Conservation (phyloP, 257 asterid species). For the Ligustrum vulgare region DNA sequence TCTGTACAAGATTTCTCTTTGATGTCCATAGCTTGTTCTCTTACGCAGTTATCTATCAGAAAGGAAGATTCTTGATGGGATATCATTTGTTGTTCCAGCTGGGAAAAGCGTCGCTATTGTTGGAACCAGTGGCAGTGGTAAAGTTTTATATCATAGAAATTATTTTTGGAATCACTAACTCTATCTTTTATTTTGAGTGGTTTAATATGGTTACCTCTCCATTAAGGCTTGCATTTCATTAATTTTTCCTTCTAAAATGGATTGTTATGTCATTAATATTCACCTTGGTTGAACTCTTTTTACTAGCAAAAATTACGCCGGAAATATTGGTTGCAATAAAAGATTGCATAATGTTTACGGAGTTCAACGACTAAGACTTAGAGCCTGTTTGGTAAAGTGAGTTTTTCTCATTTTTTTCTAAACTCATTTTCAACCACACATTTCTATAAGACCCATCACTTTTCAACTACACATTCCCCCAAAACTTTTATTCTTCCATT, state of each 20-base stretch:
- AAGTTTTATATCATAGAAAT: constrained; percentile 26
- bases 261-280: not conserved
- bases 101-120: constrained; percentile 99
- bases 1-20: constrained; percentile 10
- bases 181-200: constrained; percentile 18
- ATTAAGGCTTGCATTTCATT: constrained; percentile 5
- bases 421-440: too few species aligned
- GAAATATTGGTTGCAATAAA: not conserved
- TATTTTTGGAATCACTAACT: constrained; percentile 20
- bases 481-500: too few species aligned
- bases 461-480: too few species aligned
- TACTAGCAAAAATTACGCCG: not conserved
- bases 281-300: constrained; percentile 17
- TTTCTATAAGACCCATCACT: too few species aligned
- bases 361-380: not conserved
- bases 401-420: too few species aligned
- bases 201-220: constrained; percentile 10
- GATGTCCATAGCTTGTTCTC: constrained; percentile 27
- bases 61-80: constrained; percentile 90
- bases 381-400: too few species aligned
- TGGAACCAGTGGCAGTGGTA: constrained; percentile 99
- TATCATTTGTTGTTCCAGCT: constrained; percentile 89
- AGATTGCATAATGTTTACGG: not conserved
- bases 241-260: constrained; percentile 13
- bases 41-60: constrained; percentile 70